Evolutionary conservation across 495 filamentous ascomycete genomes (phyloP), one percentile per base, ranked within the genome.

Genomic region (Oleoguttula mirabilis): DNA sequence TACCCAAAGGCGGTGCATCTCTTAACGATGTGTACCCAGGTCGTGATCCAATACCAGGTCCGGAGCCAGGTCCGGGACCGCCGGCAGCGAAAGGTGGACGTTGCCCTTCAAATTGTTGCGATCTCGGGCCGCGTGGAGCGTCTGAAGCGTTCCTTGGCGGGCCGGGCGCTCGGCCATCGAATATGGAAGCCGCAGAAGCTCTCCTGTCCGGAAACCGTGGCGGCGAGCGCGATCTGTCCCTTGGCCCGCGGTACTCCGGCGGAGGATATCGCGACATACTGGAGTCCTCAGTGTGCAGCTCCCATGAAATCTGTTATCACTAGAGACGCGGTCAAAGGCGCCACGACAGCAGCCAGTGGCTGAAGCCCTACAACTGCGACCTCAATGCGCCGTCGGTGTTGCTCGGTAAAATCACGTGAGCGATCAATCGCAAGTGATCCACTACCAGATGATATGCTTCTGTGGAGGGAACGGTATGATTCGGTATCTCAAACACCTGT

Each of bases 171-270:
- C 45, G 19, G 58, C 60, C 57, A 27, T 65, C 54, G 23, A 45
- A 54, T 19, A 46, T 32, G 8, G 39, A 16, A 19, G 70, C 57
- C 2, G 57, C 41, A 3, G 62, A 61, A 8, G 58, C 31, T 14
- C 65, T 53, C 20, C 73, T 51, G 45, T 79, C 77, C 37, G 64
- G 56, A 36, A 69, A 73, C 41, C 64, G 55, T 40, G 57, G 57
- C 12, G 76, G 75, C 1, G 76, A 79, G 32, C 74, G 76, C 1
- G 77, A 80, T 22, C 75, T 63, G 41, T 79, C 75, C 47, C 76
- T 62, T 32, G 71, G 64, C 25, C 66, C 67, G 32, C 64, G 62
- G 39, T 59, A 57, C 16, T 67, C 65, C 42, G 55, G n/a, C 10
- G 47, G 47, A 8, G 41, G 41, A 32, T 49, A 56, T 48, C 54